Evolutionary conservation across 23 red algal genomes (phyloP).

Genomic region (Gracilaria gracilis): DNA sequence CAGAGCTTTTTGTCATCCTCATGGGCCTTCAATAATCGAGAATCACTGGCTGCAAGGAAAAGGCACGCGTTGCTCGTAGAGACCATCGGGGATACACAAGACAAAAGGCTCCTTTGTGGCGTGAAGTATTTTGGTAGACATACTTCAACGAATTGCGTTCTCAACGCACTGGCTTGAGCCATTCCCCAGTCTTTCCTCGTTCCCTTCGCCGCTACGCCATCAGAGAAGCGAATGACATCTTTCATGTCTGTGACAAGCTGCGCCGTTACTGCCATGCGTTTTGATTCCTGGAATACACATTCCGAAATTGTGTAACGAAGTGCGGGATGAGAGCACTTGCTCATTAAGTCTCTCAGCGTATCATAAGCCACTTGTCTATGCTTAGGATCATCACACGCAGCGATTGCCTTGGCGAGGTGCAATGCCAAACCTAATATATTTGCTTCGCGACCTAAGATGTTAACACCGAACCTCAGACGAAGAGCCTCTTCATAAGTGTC

Average conservation of each 20-base stretch:
- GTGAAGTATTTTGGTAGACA: slow-evolving; percentile 29
- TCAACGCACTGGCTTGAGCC: slow-evolving; percentile 33
- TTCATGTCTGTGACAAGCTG: slow-evolving; percentile 70
- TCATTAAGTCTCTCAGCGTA: slow-evolving; percentile 34
- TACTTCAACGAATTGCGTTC: slow-evolving; percentile 38
- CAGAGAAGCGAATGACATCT: slow-evolving; percentile 51
- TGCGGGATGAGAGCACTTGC: slow-evolving; percentile 37
- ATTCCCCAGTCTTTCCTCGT: slow-evolving; percentile 4
- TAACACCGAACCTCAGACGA: slow-evolving; percentile 26
- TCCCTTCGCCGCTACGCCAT: slow-evolving; percentile 13
- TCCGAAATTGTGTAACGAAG: slow-evolving; percentile 44
- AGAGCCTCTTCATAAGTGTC: slow-evolving; percentile 51
- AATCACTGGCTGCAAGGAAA: slow-evolving; percentile 41
- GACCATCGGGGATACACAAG: slow-evolving; percentile 18
- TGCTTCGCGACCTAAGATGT: slow-evolving; percentile 38
- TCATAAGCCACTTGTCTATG: slow-evolving; percentile 47
- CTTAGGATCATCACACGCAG: slow-evolving; percentile 43
- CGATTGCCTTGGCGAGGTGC: slow-evolving; percentile 40
- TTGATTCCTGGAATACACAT: slow-evolving; percentile 36
- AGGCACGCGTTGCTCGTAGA: slow-evolving; percentile 26
- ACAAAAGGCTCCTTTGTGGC: slow-evolving; percentile 50
- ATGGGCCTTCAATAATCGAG: background rate
- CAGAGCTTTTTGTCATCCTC: slow-evolving; percentile 38
- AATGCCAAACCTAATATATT: slow-evolving; percentile 45
- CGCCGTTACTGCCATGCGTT: slow-evolving; percentile 34